Percentiles rank a stretch among this genome's conserved stretches.
These are phyloP conservation scores for Hamamelis virginiana DNA, from an alignment of 164 flowering plant genomes.

Conservation along the genomic window DNA sequence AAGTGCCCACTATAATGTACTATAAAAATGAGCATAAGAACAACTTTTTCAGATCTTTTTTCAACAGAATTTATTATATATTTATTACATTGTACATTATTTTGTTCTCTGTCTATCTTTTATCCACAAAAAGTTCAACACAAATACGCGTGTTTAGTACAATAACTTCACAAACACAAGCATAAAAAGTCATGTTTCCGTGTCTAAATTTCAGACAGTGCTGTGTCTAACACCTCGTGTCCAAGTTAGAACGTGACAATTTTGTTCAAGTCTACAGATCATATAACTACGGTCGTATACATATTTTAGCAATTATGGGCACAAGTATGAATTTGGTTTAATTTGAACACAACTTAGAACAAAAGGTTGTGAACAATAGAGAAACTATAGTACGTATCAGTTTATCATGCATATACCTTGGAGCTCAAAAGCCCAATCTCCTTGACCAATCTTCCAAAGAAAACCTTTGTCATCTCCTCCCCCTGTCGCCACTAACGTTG, in stretches of 20 bases:
- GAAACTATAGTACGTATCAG: background rate
- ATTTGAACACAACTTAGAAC: background rate
- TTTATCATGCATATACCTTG: conserved; percentile 38
- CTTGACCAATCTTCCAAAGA: conserved; percentile 80
- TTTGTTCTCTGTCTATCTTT: background rate
- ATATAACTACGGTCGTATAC: background rate
- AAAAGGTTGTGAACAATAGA: background rate
- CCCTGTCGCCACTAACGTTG: conserved; percentile 79
- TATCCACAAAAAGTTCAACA: background rate
- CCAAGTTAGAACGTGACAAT: background rate
- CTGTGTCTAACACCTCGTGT: background rate
- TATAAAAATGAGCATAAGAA: too few species aligned
- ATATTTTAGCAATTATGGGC: background rate
- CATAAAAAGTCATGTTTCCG: background rate
- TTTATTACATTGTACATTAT: too few species aligned
- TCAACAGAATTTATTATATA: too few species aligned
- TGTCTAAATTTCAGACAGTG: background rate
- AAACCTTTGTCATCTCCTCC: conserved; percentile 95
- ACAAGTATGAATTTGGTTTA: background rate
- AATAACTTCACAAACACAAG: too few species aligned
- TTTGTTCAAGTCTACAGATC: background rate
- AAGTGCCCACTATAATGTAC: background rate
- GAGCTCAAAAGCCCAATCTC: conserved; percentile 76
- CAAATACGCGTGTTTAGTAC: background rate
- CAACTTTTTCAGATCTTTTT: too few species aligned